Evolutionary conservation across 495 filamentous ascomycete species (phyloP), one percentile per base, ranked within the genome.

Genomic region (Penicillium argentinense): DNA sequence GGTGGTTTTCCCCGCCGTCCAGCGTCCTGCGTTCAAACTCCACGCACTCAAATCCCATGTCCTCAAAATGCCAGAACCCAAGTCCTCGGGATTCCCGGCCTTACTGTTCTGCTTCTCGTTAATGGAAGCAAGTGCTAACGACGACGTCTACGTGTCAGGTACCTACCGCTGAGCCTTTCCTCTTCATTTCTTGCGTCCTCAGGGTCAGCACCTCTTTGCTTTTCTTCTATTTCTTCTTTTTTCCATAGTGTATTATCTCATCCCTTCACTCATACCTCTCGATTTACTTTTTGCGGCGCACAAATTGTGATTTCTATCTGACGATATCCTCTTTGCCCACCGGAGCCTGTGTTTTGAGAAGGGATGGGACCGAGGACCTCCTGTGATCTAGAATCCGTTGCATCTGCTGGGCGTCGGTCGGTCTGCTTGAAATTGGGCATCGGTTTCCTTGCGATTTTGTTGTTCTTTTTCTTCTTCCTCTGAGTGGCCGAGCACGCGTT

Each of bases 321-420:
- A 32, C 25, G 16, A 48, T 37, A 41, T 47, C 36, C 27, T 45
- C 28, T 28, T 52, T 56, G 49, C 46, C 54, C 24, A 36, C 37
- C 23, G 32, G 23, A 25, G 17, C 33, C 21, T 36, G 28, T 12
- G 33, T 36, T 36, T 18, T 9, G 33, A 36, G 5, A 18, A 36
- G 21, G 17, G 17, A 36, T 36, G 33, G 33, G 17, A 9, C 17
- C 21, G 17, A n/a, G 6, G n/a, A n/a, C n/a, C n/a, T n/a, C n/a
- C n/a, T n/a, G n/a, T n/a, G n/a, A n/a, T 29, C 26, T 13, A 46
- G 29, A 47, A 17, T 30, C 45, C 37, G 39, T 56, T 60, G 59
- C 59, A 62, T 62, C 42, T 55, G 36, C 22, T 45, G 56, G 33
- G 59, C 56, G 53, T 60, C 50, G 40, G 53, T 60, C 50, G 40